Evolutionary conservation across 192 early-diverging fungal genomes (phyloP).

Genomic region (Mortierella antarctica): DNA sequence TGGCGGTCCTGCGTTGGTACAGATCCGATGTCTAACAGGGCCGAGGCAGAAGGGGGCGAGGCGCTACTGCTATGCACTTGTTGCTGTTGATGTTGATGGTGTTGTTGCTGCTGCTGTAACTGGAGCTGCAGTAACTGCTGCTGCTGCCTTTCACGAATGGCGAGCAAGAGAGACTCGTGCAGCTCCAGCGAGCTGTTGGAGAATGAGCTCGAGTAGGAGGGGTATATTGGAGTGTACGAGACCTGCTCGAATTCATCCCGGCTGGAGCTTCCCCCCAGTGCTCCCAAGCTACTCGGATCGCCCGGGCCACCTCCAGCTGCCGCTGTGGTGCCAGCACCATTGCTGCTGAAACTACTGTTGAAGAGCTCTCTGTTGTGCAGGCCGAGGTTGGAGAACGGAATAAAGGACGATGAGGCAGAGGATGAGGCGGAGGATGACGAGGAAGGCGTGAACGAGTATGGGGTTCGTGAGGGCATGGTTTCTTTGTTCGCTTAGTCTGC

Average conservation of each 20-base stretch:
- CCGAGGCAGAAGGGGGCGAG: not conserved
- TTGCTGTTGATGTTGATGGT: constrained; percentile 15
- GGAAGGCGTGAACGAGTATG: constrained; percentile 26
- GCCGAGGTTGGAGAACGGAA: constrained; percentile 15
- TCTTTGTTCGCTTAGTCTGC: not conserved
- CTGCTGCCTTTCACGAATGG: constrained; percentile 30
- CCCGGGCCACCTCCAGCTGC: too few relatives aligned
- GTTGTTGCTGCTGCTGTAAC: constrained; percentile 19
- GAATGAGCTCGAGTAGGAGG: constrained; percentile 49
- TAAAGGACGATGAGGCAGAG: constrained; percentile 25
- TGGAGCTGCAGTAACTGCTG: constrained; percentile 26
- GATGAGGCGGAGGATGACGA: constrained; percentile 17
- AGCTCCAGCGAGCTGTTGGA: constrained; percentile 45
- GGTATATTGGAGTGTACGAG: constrained; percentile 43
- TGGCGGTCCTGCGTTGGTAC: too few relatives aligned
- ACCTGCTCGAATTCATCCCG: constrained; percentile 34
- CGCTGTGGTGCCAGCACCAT: too few relatives aligned
- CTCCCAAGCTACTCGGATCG: too few relatives aligned
- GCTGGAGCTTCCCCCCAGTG: not conserved
- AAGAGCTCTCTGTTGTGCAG: constrained; percentile 1
- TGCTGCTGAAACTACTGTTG: constrained; percentile 34
- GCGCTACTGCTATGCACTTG: not conserved
- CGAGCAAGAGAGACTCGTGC: constrained; percentile 30
- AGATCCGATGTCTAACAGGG: too few relatives aligned
- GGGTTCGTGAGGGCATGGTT: constrained; percentile 23